Conservation (phyloP, 177 flowering plant genomes). For the Tripterygium wilfordii region DNA sequence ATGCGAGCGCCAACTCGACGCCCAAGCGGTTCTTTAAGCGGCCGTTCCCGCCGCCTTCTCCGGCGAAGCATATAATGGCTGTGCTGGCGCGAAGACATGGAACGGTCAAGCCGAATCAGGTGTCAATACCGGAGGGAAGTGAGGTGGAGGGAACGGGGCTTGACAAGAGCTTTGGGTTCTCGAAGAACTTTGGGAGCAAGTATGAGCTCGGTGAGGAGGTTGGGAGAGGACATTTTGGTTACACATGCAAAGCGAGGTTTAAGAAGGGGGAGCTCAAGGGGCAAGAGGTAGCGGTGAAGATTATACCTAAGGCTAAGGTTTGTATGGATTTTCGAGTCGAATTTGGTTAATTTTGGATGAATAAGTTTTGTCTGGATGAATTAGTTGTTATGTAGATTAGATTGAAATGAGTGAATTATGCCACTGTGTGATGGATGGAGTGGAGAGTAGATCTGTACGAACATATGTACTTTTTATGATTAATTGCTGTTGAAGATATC, state of each 20-base stretch:
- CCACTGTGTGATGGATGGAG: too few species aligned
- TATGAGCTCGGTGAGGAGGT: constrained; percentile 92
- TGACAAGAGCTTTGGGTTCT: constrained; percentile 84
- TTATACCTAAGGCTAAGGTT: constrained; percentile 90
- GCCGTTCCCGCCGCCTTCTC: constrained; percentile 89
- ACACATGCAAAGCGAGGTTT: constrained; percentile 68
- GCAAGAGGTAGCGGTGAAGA: constrained; percentile 84
- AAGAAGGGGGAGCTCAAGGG: constrained; percentile 94
- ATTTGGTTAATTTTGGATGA: too few species aligned
- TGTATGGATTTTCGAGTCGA: constrained; percentile 1
- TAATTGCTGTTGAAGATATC: too few species aligned
- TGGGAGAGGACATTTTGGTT: constrained; percentile 96
- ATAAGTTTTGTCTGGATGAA: too few species aligned
- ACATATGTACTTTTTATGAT: too few species aligned
- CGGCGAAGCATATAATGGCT: constrained; percentile 85
- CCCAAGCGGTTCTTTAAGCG: constrained; percentile 56
- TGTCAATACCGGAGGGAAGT: constrained; percentile 50
- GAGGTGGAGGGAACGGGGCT: constrained; percentile 39
- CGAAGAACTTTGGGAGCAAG: constrained; percentile 64
- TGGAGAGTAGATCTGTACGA: too few species aligned
- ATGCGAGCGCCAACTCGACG: constrained; percentile 45
- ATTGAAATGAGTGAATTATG: too few species aligned
- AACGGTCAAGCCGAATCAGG: constrained; percentile 73
- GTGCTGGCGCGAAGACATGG: constrained; percentile 75
- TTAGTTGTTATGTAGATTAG: too few species aligned